Conservation (phyloP, 768 basidiomycete genomes). For the Sutorius australiensis region DNA sequence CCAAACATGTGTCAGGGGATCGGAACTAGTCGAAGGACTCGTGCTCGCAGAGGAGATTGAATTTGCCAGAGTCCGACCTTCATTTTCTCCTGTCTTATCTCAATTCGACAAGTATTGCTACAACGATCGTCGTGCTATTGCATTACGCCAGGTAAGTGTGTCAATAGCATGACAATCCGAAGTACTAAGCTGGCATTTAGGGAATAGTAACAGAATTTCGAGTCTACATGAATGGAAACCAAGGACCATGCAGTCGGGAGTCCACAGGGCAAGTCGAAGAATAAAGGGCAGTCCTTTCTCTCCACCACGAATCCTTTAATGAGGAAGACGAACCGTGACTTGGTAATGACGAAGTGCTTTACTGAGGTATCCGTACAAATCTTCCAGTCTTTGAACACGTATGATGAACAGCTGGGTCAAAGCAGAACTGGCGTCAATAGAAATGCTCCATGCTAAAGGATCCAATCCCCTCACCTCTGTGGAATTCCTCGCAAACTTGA, state of each 20-base stretch:
- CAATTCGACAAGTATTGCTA: neutral
- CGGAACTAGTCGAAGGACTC: neutral
- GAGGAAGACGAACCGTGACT: constrained; percentile 13
- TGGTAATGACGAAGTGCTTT: constrained; percentile 23
- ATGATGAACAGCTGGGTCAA: constrained; percentile 10
- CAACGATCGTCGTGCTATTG: neutral
- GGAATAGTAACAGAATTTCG: neutral
- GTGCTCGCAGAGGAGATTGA: neutral
- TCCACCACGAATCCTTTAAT: neutral
- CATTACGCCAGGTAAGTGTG: neutral
- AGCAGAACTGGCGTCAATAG: neutral
- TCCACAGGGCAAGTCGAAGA: neutral
- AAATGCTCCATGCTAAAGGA: neutral
- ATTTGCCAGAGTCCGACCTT: neutral
- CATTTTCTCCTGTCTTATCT: neutral
- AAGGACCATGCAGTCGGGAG: neutral
- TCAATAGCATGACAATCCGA: neutral
- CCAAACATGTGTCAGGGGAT: neutral
- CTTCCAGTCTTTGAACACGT: constrained; percentile 15
- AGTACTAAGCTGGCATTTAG: neutral
- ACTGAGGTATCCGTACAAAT: constrained; percentile 19
- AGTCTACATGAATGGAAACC: neutral
- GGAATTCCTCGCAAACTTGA: constrained; percentile 8
- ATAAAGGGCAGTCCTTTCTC: neutral
- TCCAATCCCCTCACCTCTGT: constrained; percentile 4